Evolutionary conservation across 177 flowering plant species (phyloP).

Genomic region (Vitis hybrid): DNA sequence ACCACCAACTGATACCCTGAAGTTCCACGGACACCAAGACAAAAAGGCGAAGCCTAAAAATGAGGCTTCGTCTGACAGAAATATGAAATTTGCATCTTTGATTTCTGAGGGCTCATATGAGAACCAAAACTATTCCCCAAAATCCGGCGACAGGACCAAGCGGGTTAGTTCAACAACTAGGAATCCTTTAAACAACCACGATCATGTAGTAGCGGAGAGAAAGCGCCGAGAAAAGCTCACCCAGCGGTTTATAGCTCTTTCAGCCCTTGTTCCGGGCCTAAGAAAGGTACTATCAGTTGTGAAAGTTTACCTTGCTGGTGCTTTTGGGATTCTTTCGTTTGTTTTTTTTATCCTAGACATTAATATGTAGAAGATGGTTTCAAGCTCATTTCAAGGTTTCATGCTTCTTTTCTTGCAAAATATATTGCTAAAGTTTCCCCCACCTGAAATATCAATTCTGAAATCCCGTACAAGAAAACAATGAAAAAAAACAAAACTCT

Average conservation of each 20-base stretch:
- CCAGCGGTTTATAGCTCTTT: conserved; percentile 22
- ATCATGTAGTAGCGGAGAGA: conserved; percentile 9
- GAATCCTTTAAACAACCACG: background rate
- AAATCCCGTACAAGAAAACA: no score
- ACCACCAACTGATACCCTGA: background rate
- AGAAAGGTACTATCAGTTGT: conserved; percentile 19
- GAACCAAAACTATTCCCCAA: background rate
- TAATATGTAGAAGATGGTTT: no score
- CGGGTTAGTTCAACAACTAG: conserved; percentile 3
- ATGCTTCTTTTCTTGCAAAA: no score
- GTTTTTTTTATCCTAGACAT: background rate
- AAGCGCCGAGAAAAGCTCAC: conserved; percentile 20
- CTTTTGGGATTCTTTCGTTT: background rate
- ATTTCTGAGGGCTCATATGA: background rate
- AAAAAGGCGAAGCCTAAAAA: background rate
- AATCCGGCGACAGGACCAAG: background rate
- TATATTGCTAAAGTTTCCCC: no score
- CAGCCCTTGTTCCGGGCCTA: conserved; percentile 21
- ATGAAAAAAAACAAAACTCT: no score
- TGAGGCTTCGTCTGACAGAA: background rate
- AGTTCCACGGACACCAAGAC: background rate
- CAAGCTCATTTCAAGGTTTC: no score
- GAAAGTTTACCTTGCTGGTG: background rate
- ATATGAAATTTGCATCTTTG: background rate
- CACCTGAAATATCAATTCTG: no score